These are phyloP conservation scores for Amaranthus palmeri DNA, from an alignment of 148 eudicot genomes.

Conservation along the genomic window DNA sequence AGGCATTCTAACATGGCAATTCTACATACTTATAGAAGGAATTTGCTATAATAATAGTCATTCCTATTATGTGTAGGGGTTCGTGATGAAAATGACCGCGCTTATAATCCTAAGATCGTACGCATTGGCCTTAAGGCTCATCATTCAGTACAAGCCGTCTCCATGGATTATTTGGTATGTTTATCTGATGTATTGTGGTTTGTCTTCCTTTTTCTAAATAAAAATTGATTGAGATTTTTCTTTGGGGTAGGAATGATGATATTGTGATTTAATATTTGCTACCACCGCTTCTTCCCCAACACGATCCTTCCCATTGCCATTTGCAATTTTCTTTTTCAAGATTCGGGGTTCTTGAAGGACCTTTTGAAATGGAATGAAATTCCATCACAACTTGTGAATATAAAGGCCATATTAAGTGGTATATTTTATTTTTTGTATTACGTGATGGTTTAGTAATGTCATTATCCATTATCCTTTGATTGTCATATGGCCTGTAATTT, in stretches of 20 bases:
- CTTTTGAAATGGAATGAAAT: not conserved
- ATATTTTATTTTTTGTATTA: not conserved
- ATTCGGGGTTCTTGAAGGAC: not conserved
- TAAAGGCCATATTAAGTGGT: not conserved
- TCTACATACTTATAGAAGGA: not conserved
- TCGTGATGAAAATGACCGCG: conserved; percentile 88
- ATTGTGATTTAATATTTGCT: not conserved
- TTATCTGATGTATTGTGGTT: not conserved
- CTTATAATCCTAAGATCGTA: conserved; percentile 91
- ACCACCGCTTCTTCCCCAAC: not conserved
- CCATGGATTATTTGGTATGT: conserved; percentile 91
- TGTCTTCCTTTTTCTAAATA: not conserved
- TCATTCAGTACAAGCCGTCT: conserved; percentile 86
- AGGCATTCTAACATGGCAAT: not conserved
- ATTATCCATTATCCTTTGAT: not conserved
- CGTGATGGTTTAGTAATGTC: not conserved
- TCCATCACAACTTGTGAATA: not conserved
- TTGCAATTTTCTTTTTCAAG: not conserved
- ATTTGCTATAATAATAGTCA: not conserved
- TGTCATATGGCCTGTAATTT: not conserved
- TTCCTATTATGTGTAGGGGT: conserved; percentile 54
- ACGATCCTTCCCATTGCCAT: not conserved
- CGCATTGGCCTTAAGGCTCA: conserved; percentile 92
- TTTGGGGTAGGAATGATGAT: not conserved
- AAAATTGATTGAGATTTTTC: conserved; percentile 6